Percentiles rank a stretch among this genome's conserved stretches.
Conservation (phyloP, 164 flowering plant genomes). For the Umbellularia californica region DNA sequence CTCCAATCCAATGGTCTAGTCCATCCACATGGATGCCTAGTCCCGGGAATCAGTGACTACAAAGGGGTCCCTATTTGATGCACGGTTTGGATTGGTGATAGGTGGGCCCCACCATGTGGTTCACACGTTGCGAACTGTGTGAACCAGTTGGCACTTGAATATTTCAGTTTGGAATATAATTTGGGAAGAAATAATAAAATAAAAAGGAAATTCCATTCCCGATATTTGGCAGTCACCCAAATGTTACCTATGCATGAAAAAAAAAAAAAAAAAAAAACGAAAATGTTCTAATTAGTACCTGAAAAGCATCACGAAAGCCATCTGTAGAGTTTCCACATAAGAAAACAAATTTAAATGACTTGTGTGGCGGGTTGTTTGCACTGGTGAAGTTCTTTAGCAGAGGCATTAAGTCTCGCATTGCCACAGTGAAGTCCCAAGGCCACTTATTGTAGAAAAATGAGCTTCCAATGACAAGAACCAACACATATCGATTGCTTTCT, state of each 20-base stretch:
- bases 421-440: constrained; percentile 81
- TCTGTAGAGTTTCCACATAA: constrained; percentile 76
- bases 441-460: constrained; percentile 68
- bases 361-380: constrained; percentile 32
- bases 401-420: constrained; percentile 73
- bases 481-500: constrained; percentile 55
- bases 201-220: background rate
- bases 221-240: background rate
- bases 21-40: too few species aligned
- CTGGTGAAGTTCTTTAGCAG: constrained; percentile 58
- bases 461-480: constrained; percentile 78
- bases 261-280: background rate
- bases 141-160: too few species aligned
- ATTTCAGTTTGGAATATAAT: too few species aligned
- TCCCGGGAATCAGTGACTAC: too few species aligned
- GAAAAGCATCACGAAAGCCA: constrained; percentile 57
- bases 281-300: constrained; percentile 40
- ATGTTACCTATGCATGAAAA: background rate
- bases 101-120: too few species aligned
- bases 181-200: background rate
- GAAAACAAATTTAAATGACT: constrained; percentile 66
- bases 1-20: too few species aligned
- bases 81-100: too few species aligned
- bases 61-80: too few species aligned
- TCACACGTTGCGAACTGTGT: too few species aligned